These are phyloP conservation scores for Rhododendron simsii DNA, from an alignment of 148 eudicot genomes.

Conservation along the genomic window DNA sequence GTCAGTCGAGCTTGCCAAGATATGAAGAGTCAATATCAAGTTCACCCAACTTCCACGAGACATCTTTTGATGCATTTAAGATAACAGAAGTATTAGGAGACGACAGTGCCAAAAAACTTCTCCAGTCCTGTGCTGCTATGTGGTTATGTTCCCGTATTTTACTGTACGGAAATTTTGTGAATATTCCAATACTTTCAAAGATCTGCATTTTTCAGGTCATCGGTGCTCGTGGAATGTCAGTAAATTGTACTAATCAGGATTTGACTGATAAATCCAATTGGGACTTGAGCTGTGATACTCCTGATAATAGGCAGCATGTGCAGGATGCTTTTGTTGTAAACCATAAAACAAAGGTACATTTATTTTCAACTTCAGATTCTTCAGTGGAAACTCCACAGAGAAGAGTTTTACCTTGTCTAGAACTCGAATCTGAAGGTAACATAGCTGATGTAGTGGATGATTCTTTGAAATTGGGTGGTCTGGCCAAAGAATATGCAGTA, in stretches of 20 bases:
- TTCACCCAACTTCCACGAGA: constrained; percentile 14
- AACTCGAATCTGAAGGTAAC: constrained; percentile 18
- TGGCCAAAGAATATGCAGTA: constrained; percentile 63
- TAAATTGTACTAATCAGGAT: constrained; percentile 19
- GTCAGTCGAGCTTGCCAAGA: constrained; percentile 32
- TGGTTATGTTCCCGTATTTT: constrained; percentile 62
- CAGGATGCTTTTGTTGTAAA: constrained; percentile 46
- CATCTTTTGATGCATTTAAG: constrained; percentile 32
- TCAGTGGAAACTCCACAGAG: constrained; percentile 20
- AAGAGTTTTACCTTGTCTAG: constrained; percentile 18
- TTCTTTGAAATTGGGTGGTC: constrained; percentile 54
- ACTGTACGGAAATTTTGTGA: constrained; percentile 66
- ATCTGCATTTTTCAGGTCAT: constrained; percentile 56
- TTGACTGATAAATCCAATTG: constrained; percentile 6
- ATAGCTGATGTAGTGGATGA: constrained; percentile 26
- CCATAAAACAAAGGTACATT: constrained; percentile 48
- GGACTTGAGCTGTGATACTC: constrained; percentile 8
- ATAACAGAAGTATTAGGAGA: constrained; percentile 52
- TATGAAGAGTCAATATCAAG: constrained; percentile 31
- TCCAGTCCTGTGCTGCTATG: constrained; percentile 46
- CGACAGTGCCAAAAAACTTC: constrained; percentile 52
- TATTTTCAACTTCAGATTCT: constrained; percentile 33
- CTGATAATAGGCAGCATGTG: constrained; percentile 20
- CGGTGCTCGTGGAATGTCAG: constrained; percentile 34
- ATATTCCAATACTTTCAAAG: constrained; percentile 57